These are phyloP conservation scores for Fusarium burgessii DNA, from an alignment of 2,329 filamentous ascomycete species.

Conservation along the genomic window DNA sequence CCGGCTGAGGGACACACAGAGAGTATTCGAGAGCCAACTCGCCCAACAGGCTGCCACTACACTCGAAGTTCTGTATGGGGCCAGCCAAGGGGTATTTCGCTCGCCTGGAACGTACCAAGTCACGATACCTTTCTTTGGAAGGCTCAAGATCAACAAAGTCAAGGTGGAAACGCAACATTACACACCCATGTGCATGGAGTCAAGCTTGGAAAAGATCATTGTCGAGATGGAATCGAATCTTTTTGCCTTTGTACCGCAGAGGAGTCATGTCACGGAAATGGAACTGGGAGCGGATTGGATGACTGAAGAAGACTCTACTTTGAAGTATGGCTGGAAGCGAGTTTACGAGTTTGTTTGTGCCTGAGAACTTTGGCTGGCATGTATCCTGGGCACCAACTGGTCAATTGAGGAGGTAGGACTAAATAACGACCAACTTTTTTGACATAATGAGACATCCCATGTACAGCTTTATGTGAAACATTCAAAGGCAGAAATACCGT, in stretches of 20 bases:
- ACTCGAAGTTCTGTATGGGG: not conserved
- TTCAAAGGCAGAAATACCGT: not conserved
- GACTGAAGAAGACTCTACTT: not conserved
- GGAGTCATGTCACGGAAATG: not conserved
- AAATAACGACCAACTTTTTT: too few relatives aligned
- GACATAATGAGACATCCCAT: too few relatives aligned
- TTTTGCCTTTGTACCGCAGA: not conserved
- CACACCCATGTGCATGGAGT: too few relatives aligned
- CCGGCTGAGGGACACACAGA: not conserved
- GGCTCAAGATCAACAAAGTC: not conserved
- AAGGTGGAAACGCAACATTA: too few relatives aligned
- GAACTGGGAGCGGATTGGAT: not conserved
- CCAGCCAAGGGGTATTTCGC: not conserved
- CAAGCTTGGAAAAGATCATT: not conserved
- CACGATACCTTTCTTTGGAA: not conserved
- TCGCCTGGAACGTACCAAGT: not conserved
- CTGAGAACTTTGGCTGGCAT: not conserved
- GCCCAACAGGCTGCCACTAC: not conserved
- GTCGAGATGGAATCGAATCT: not conserved
- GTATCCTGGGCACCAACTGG: not conserved
- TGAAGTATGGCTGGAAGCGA: not conserved
- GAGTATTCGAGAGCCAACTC: not conserved
- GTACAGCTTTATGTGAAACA: not conserved
- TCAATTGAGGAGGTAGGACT: not conserved
- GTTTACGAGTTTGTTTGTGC: not conserved